Base-by-base conservation (phyloP, 2,329 filamentous ascomycete genomes). In the Xylariomycetidae sp. region DNA sequence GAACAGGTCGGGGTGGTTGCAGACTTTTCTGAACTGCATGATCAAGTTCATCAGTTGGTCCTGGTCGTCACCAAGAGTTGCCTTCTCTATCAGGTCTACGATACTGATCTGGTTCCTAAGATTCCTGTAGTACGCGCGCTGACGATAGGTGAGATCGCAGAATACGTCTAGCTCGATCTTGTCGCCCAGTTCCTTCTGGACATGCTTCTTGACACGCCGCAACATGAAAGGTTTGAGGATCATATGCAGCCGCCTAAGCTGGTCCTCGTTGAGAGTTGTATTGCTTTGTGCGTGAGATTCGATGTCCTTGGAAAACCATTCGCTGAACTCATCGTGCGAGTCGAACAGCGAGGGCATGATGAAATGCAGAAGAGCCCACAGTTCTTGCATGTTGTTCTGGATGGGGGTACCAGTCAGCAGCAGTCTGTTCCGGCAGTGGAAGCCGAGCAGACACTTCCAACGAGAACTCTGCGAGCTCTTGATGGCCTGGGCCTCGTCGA, bases 321-420 rank as follows among this genome's bases (percentile, higher is more conserved):
- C 87, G 64, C 85, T 90, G 56, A 94, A 94, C 54, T 92, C 87
- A 54, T 94, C 87, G 62, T 92, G 87, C 1, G 85, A 90, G 61
- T 92, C 92, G 62, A 98, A 98, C 32, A 98, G 72, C 27, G 87
- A 95, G n/a, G 92, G 92, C 92, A 98, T 97, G 67, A 97, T 97
- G 67, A 98, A 98, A 72, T 98, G 92, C 14, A 98, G 73, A 46
- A 98, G 66, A 18, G 92, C 92, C 92, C 92, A 98, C 38, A 98
- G 66, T 63, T 98, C 90, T 63, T 97, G 92, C 92, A 98, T 98
- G 72, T 97, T 98, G 69, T 98, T 98, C 62, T 98, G 92, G 46
- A 98, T 97, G 3, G 92, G 92, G 1, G 92, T 98, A 66, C 92
- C 92, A 0, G 92, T 98, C 14, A 98, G 75, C 27, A 98, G 69